Evolutionary conservation across 2,329 filamentous ascomycete species (phyloP).

Genomic region (Uncinocarpus reesii): DNA sequence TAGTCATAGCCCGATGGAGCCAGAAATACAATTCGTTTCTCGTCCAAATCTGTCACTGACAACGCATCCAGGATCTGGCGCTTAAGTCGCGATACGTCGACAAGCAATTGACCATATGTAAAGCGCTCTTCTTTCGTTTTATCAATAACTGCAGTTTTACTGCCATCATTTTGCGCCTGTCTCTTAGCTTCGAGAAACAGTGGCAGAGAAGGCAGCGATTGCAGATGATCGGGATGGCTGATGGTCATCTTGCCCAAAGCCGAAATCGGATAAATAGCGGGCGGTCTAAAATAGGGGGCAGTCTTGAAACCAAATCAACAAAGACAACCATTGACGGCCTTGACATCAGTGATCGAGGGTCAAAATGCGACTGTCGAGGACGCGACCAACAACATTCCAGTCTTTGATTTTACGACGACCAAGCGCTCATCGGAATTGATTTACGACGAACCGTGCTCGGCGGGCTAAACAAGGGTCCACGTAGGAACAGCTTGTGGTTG

Average conservation of each 20-base stretch:
- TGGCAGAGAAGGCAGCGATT: slow-evolving; percentile 31
- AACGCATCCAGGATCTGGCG: slow-evolving; percentile 29
- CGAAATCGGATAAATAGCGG: neutral
- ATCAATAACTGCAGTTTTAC: slow-evolving; percentile 34
- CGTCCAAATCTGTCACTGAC: slow-evolving; percentile 26
- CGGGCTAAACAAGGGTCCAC: neutral
- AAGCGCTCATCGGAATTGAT: neutral
- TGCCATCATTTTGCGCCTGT: slow-evolving; percentile 25
- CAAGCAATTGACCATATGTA: slow-evolving; percentile 34
- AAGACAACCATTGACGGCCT: neutral
- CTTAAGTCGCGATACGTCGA: slow-evolving; percentile 30
- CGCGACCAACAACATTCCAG: no score
- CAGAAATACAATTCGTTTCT: slow-evolving; percentile 33
- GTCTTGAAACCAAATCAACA: neutral
- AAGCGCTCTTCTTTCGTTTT: slow-evolving; percentile 31
- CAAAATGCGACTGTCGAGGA: neutral
- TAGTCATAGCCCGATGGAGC: slow-evolving; percentile 36
- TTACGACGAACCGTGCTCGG: neutral
- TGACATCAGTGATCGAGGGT: neutral
- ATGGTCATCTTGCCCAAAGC: slow-evolving; percentile 3
- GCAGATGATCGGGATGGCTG: slow-evolving; percentile 6
- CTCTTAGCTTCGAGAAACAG: slow-evolving; percentile 32
- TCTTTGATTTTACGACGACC: neutral
- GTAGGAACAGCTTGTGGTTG: neutral
- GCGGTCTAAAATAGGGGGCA: neutral